phyloP scores from a whole-genome alignment of 2,329 filamentous ascomycete species.

The Cladosporium sp. region DNA sequence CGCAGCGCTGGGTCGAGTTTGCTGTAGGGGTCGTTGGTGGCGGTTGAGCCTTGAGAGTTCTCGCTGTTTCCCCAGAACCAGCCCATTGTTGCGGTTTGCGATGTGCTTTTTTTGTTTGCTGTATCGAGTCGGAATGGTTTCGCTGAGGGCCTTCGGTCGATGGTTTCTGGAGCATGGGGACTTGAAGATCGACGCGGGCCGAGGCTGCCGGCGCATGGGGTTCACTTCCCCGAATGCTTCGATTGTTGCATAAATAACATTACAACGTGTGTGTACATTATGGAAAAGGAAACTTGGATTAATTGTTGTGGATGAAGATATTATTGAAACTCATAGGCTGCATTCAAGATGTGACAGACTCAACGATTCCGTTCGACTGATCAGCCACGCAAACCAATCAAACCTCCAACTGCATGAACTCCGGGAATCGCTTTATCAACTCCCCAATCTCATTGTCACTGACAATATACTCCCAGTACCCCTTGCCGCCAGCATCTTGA shows the following conservation, averaged over 20 bases:
- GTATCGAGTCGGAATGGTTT: background rate
- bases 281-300: too few relatives aligned
- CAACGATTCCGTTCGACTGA: too few relatives aligned
- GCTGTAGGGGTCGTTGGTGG: slow-evolving; percentile 56
- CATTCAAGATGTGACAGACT: too few relatives aligned
- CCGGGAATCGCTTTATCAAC: slow-evolving; percentile 6
- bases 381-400: background rate
- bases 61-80: slow-evolving; percentile 51
- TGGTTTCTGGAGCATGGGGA: too few relatives aligned
- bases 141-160: too few relatives aligned
- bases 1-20: slow-evolving; percentile 77
- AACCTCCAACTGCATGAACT: slow-evolving; percentile 6
- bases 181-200: background rate
- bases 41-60: slow-evolving; percentile 19
- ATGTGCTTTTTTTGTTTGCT: background rate
- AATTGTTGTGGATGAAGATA: too few relatives aligned
- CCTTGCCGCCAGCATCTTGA: background rate
- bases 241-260: too few relatives aligned
- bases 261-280: too few relatives aligned
- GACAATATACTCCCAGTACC: slow-evolving; percentile 11
- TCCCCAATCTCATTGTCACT: slow-evolving; percentile 13
- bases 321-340: too few relatives aligned
- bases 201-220: background rate
- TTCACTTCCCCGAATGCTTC: too few relatives aligned
- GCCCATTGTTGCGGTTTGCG: slow-evolving; percentile 42